Percentiles rank a stretch among this genome's conserved stretches.
Conservation (phyloP, 768 basidiomycete genomes). For the Trametes coccinea region DNA sequence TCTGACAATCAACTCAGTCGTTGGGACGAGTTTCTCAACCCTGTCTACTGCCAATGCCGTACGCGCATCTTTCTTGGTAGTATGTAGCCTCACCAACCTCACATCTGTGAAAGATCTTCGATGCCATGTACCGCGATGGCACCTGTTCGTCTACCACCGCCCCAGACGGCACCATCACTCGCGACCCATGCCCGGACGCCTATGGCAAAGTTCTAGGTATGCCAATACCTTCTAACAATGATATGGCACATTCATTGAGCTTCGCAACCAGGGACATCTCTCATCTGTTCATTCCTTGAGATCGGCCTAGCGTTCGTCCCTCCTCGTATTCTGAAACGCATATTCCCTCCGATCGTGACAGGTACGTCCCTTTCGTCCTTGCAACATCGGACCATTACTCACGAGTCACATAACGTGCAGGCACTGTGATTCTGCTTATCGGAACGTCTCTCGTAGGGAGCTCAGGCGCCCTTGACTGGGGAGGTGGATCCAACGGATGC, state of each 20-base stretch:
- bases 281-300: constrained; percentile 78
- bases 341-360: constrained; percentile 83
- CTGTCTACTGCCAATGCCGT: constrained; percentile 72
- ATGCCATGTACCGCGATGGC: constrained; percentile 75
- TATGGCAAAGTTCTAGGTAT: constrained; percentile 76
- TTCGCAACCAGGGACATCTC: constrained; percentile 56
- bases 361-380: constrained; percentile 34
- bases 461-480: constrained; percentile 81
- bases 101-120: constrained; percentile 55
- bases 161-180: constrained; percentile 59
- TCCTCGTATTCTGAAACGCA: constrained; percentile 54
- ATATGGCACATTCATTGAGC: no score
- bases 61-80: constrained; percentile 24
- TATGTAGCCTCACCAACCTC: no score
- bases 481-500: constrained; percentile 79
- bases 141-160: constrained; percentile 64
- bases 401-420: constrained; percentile 32
- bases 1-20: constrained; percentile 44
- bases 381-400: not conserved
- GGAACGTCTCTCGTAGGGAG: constrained; percentile 74
- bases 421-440: constrained; percentile 79
- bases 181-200: constrained; percentile 72
- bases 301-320: constrained; percentile 80
- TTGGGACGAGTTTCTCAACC: constrained; percentile 80
- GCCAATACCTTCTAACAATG: constrained; percentile 7